Conservation (phyloP, 176 grass and related monocot species). For the Triticum timopheevii region DNA sequence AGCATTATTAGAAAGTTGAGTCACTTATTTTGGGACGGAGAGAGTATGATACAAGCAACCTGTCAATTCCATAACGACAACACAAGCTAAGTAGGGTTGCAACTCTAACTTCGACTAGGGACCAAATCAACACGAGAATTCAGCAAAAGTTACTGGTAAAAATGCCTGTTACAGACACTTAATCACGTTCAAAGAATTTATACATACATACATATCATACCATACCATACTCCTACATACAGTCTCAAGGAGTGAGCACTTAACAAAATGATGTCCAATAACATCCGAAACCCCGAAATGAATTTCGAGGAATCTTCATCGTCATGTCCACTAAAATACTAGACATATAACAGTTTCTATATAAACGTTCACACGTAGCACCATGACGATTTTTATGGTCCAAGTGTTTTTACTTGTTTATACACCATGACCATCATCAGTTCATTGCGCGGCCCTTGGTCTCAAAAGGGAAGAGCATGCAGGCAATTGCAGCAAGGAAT, state of each 20-base stretch:
- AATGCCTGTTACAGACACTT: background rate
- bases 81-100: background rate
- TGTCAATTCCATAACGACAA: background rate
- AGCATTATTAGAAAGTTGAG: no score
- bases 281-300: background rate
- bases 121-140: background rate
- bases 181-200: background rate
- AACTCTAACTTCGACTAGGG: background rate
- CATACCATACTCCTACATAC: background rate
- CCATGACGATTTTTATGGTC: background rate
- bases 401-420: background rate
- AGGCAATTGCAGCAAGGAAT: conserved; percentile 50
- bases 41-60: background rate
- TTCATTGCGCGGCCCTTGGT: conserved; percentile 58
- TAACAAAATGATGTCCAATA: background rate
- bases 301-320: conserved; percentile 7
- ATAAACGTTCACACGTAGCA: background rate
- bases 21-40: no score
- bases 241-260: background rate
- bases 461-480: conserved; percentile 62
- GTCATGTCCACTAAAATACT: background rate
- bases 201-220: background rate
- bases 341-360: background rate
- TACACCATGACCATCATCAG: background rate
- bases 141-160: background rate